Evolutionary conservation across 331 rosid species (phyloP), one percentile per base, ranked within the genome.

Genomic region (Prunus yedoensis): DNA sequence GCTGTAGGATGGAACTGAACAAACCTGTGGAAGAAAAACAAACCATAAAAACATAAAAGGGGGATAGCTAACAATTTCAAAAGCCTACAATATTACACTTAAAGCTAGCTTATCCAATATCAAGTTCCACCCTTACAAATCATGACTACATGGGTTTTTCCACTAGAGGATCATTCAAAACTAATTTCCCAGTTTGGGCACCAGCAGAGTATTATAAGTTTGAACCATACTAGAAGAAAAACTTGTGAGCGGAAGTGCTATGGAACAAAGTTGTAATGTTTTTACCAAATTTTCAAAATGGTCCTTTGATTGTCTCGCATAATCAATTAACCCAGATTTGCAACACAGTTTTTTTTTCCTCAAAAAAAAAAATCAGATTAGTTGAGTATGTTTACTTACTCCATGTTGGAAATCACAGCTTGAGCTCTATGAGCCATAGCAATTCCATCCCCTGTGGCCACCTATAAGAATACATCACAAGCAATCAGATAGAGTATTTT

Each of bases 1-100:
- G 99, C 96, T 9, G 97, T 94, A 10, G 99, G 99, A 71, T 94
- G 99, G 85, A 92, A 94, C 84, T 90, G 97, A 66, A 94, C 97
- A 85, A 91, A 94, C 86, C 99, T 94, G 89, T 61, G 25, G 58
- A 50, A 64, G 45, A 75, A 74, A 70, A 54, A 65, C 32, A n/a
- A 70, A 75, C 60, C 35, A 20, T 18, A 70, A 72, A 66, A 46
- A 23, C 73, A 46, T 23, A 10, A 66, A 49, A 50, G 5, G 10
- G 63, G 50, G 49, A 4, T 10, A 53, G 74, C 62, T 23, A 52
- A 18, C 50, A 53, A 10, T 20, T 10, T 47, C 35, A 46, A 61
- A n/a, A 8, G 5, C 41, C 62, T 62, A 2, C 28, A 28, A 61
- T 23, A 54, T n/a, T 16, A 71, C 3, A 35, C 66, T 57, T 74